Percentiles rank a stretch among this genome's conserved stretches.
These are phyloP conservation scores for Globisporangium cystogenes DNA, from an alignment of 352 stramenopile genomes.

Conservation along the genomic window DNA sequence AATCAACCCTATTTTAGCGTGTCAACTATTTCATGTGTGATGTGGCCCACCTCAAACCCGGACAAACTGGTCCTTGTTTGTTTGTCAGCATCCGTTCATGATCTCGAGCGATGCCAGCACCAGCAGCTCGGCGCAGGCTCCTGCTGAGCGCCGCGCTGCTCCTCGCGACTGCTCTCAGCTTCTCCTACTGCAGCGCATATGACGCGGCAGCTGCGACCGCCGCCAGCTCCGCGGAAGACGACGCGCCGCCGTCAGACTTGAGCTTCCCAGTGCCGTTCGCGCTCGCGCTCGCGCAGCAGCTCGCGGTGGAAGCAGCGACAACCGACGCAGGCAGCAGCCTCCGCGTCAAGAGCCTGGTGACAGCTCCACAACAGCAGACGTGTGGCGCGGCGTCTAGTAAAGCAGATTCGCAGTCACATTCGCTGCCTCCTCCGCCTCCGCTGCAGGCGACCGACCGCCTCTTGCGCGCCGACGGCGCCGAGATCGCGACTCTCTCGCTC, in stretches of 20 bases:
- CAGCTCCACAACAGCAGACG: background rate
- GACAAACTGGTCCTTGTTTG: too few species aligned
- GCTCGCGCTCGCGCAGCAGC: background rate
- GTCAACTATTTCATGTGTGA: too few species aligned
- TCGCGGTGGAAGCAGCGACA: slow-evolving; percentile 9
- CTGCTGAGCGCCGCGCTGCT: background rate
- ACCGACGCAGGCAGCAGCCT: too few species aligned
- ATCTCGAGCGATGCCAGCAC: too few species aligned
- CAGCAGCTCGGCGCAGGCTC: background rate
- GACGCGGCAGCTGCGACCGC: too few species aligned
- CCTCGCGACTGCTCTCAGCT: background rate
- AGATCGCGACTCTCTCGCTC: slow-evolving; percentile 36
- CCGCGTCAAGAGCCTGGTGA: background rate
- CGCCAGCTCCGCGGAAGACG: background rate
- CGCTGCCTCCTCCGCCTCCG: background rate
- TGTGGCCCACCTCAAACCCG: too few species aligned
- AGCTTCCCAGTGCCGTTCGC: slow-evolving; percentile 10
- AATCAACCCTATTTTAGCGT: too few species aligned
- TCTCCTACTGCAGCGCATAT: background rate
- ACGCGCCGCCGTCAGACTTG: background rate
- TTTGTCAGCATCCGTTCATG: too few species aligned
- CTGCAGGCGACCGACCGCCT: slow-evolving; percentile 37
- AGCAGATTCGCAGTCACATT: background rate
- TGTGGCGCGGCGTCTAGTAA: background rate
- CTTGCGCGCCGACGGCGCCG: slow-evolving; percentile 36